phyloP scores from a whole-genome alignment of 176 grass and related monocot species.

The Rhynchospora pubera region DNA sequence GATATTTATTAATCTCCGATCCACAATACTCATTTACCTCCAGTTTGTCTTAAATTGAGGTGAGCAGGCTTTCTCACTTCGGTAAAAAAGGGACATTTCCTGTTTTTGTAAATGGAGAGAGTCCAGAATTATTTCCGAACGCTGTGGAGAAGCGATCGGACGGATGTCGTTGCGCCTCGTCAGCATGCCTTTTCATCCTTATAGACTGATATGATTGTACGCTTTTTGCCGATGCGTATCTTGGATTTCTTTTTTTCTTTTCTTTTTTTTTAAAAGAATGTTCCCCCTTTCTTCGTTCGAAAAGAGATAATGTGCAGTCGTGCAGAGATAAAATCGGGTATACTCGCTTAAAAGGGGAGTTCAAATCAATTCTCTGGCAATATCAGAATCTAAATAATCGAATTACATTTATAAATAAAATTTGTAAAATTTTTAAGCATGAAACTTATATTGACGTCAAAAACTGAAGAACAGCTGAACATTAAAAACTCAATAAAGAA shows the following conservation, averaged over 20 bases:
- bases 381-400: too few relatives aligned
- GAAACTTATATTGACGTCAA: too few relatives aligned
- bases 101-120: background rate
- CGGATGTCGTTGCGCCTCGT: background rate
- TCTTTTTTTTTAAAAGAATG: background rate
- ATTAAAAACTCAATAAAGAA: too few relatives aligned
- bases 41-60: background rate
- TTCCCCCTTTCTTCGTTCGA: background rate
- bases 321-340: too few relatives aligned
- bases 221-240: background rate
- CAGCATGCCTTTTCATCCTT: background rate
- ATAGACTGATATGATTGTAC: background rate
- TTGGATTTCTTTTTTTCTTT: too few relatives aligned
- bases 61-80: background rate
- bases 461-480: too few relatives aligned
- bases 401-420: too few relatives aligned
- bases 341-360: too few relatives aligned
- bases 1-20: background rate
- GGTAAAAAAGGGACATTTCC: too few relatives aligned
- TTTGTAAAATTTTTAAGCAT: too few relatives aligned
- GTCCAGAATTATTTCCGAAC: background rate
- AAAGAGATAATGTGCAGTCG: background rate
- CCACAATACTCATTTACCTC: background rate
- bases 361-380: too few relatives aligned
- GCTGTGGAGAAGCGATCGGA: background rate